phyloP scores from a whole-genome alignment of 805 yeast species.

The Cephaloascus albidus region DNA sequence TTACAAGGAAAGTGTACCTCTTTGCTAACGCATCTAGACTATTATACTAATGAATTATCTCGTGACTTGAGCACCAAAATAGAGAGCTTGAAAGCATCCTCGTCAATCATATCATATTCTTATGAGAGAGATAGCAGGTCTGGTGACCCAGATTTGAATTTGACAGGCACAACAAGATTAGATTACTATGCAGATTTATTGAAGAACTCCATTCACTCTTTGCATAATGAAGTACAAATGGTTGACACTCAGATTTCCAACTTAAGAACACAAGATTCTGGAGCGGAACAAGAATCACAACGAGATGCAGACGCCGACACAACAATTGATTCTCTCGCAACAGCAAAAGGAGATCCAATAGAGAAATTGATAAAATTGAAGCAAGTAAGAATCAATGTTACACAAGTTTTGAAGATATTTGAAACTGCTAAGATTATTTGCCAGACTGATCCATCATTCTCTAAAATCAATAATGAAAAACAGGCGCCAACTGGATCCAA shows the following conservation, averaged over 20 bases:
- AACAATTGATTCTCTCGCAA: conserved; percentile 4
- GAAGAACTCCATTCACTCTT: conserved; percentile 45
- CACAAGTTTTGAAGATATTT: conserved; percentile 35
- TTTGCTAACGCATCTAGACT: conserved; percentile 51
- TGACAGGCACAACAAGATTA: conserved; percentile 42
- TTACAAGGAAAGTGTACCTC: conserved; percentile 40
- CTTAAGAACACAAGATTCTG: background rate
- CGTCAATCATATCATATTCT: conserved; percentile 38
- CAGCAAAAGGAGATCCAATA: conserved; percentile 12
- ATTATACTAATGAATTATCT: conserved; percentile 50
- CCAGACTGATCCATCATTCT: conserved; percentile 2
- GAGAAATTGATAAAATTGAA: conserved; percentile 34
- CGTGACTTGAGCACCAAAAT: conserved; percentile 43
- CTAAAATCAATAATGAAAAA: conserved; percentile 1
- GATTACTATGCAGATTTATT: conserved; percentile 60
- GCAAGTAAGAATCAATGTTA: conserved; percentile 33
- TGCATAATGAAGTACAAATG: conserved; percentile 36
- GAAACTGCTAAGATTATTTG: conserved; percentile 19
- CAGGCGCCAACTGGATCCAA: conserved; percentile 5
- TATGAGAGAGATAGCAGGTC: conserved; percentile 7
- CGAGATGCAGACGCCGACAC: conserved; percentile 2
- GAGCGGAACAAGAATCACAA: background rate
- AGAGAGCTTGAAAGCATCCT: conserved; percentile 35
- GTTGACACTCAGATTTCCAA: conserved; percentile 15
- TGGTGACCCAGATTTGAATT: conserved; percentile 3